phyloP scores from a whole-genome alignment of 768 basidiomycete species.

The Macrolepiota albuminosa region DNA sequence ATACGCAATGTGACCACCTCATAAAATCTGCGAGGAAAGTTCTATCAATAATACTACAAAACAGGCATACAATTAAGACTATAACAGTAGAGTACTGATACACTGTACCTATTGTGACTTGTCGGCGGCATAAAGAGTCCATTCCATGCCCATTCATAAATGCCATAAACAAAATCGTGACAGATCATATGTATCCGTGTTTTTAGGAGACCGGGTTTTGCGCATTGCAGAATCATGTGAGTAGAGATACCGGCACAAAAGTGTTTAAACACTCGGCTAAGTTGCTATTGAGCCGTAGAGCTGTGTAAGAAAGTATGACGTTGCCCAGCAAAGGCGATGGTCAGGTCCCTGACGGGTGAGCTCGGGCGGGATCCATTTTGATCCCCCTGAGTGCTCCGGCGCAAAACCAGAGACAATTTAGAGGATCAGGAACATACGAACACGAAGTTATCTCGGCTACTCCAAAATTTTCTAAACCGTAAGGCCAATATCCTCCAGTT shows the following conservation, averaged over 20 bases:
- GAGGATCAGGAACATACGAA: no score
- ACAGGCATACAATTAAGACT: no score
- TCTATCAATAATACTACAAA: no score
- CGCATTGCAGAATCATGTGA: neutral
- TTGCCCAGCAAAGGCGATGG: neutral
- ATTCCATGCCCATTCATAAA: no score
- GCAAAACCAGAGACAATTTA: no score
- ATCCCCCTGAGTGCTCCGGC: neutral
- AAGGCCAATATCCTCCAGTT: no score
- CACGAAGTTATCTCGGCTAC: neutral
- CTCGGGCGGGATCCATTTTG: neutral
- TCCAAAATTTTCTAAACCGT: no score
- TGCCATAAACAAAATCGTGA: neutral
- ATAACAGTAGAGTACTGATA: no score
- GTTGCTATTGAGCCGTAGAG: neutral
- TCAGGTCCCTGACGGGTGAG: neutral
- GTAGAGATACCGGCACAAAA: neutral
- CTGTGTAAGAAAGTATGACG: neutral
- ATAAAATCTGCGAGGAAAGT: no score
- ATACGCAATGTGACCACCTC: no score
- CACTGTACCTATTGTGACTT: no score
- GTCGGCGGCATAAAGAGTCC: no score
- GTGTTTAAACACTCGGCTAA: neutral
- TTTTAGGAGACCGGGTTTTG: neutral
- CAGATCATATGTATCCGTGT: neutral